Evolutionary conservation across 2,329 filamentous ascomycete species (phyloP).

Genomic region (Ophiostoma quercus): DNA sequence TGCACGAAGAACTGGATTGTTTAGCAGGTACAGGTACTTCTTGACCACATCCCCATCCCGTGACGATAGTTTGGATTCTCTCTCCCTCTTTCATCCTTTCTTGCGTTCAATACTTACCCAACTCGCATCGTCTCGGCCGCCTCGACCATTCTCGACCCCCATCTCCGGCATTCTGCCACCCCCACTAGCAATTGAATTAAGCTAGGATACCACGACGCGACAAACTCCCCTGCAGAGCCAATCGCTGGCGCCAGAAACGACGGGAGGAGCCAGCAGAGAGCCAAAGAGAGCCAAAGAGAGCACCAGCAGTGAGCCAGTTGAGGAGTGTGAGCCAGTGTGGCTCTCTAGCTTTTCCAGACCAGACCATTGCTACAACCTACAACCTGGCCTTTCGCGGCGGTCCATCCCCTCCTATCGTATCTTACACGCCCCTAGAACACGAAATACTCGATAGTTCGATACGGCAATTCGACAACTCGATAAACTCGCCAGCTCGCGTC

Average conservation of each 20-base stretch:
- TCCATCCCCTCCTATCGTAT: slow-evolving; percentile 12
- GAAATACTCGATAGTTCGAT: background rate
- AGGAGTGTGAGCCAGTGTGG: slow-evolving; percentile 14
- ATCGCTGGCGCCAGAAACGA: slow-evolving; percentile 20
- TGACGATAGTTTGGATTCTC: background rate
- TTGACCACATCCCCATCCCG: background rate
- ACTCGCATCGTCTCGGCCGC: background rate
- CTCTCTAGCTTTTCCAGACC: background rate
- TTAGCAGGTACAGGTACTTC: background rate
- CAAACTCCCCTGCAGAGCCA: slow-evolving; percentile 21
- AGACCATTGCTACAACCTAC: background rate
- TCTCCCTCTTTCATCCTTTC: background rate
- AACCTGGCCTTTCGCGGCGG: slow-evolving; percentile 20
- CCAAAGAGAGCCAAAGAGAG: background rate
- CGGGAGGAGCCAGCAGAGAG: background rate
- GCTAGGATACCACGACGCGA: slow-evolving; percentile 25
- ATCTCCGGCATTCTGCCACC: background rate
- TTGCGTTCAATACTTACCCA: background rate
- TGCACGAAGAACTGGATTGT: background rate
- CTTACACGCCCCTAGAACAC: background rate
- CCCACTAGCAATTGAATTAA: background rate
- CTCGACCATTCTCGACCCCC: slow-evolving; percentile 2
- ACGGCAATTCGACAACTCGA: background rate
- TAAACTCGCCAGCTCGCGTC: background rate
- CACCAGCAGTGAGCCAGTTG: slow-evolving; percentile 11